Base-by-base conservation (phyloP, 805 yeast species). In the Candida ipomoeae region DNA sequence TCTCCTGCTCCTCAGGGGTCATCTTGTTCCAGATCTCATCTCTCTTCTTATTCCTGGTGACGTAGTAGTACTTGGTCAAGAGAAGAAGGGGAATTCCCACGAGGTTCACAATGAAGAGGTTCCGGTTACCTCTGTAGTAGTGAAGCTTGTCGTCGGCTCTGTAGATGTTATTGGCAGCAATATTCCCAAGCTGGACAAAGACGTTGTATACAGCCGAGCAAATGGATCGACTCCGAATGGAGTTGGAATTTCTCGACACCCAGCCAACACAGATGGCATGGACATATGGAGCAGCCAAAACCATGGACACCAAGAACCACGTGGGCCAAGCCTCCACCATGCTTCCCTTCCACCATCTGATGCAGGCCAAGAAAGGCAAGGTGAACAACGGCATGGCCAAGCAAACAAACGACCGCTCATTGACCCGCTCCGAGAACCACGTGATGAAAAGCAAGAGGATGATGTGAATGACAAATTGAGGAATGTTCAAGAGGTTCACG, bases 151-250 rank as follows among this genome's bases (percentile, higher is more conserved):
- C 91, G 40, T 73, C 76, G 1, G 62, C 61, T 44, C 83, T 64
- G 63, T 85, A 85, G 6, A 85, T 73, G 57, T 84, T 79, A 6
- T 82, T 68, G 2, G 81, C 68, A 8, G 78, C 67, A 44, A 85
- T 81, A 17, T 70, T 64, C 1, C 82, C 85, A 0, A 80, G 69
- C 60, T 85, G 90, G 0, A 80, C 80, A 62, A 74, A 77, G 73
- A 84, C 82, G 58, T 84, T 85, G 60, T 80, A 83, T 43, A 85
- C 50, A 0, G 89, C 82, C 0, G 88, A 80, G 13, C 85, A 75
- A 4, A 85, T 82, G 0, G 89, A 79, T 56, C 91, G 70, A 2
- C 81, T 69, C n/a, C 84, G 66, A 26, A 85, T 85, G 1, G 84
- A 73, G 62, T 81, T 79, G 8, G 88, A 75, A 57, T 84, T 84